phyloP scores from a whole-genome alignment of 805 yeast genomes.

The Candida peoriensis region DNA sequence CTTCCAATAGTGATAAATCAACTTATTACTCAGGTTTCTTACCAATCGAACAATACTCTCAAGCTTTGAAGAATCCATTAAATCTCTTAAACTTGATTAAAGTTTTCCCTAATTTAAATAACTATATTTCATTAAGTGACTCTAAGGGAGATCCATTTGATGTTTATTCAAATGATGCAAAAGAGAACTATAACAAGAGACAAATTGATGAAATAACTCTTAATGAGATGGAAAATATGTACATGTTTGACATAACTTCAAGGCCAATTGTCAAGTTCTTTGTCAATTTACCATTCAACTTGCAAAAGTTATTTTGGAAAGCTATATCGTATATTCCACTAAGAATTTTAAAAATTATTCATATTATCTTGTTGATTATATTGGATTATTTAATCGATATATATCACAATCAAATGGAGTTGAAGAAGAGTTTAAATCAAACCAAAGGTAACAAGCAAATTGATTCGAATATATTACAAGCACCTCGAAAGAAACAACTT shows the following conservation, averaged over 20 bases:
- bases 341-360: slow-evolving; percentile 6
- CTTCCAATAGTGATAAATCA: too few relatives aligned
- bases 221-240: too few relatives aligned
- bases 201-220: too few relatives aligned
- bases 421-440: too few relatives aligned
- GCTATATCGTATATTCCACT: slow-evolving; percentile 12
- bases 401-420: not conserved
- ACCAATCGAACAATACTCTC: not conserved
- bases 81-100: slow-evolving; percentile 1
- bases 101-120: not conserved
- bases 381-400: slow-evolving; percentile 10
- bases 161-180: too few relatives aligned
- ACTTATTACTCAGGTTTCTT: too few relatives aligned
- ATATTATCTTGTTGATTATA: slow-evolving; percentile 7
- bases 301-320: slow-evolving; percentile 10
- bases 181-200: too few relatives aligned
- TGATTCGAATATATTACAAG: too few relatives aligned
- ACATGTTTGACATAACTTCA: slow-evolving; percentile 1
- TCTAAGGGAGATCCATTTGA: too few relatives aligned
- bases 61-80: not conserved
- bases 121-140: too few relatives aligned
- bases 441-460: too few relatives aligned
- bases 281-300: slow-evolving; percentile 7
- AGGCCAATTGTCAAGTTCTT: slow-evolving; percentile 7
- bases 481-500: too few relatives aligned